Base-by-base conservation (phyloP, 306 rosid genomes). In the Rosa rugosa region DNA sequence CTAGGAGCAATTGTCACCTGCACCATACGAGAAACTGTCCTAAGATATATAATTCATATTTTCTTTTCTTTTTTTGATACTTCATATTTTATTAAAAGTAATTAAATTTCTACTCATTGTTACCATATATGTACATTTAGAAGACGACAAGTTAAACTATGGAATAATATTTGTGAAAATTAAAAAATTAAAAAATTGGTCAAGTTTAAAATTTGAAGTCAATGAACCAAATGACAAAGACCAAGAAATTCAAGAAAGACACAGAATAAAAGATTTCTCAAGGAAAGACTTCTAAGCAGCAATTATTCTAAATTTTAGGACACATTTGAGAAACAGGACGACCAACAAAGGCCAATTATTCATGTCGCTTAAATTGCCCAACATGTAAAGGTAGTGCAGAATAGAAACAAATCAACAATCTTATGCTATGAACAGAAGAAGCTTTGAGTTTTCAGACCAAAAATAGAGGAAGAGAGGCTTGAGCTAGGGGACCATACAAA, bases 1-100 rank as follows among this genome's bases (percentile, higher is more conserved):
- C 99, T 91, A 83, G 99, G 99, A 81, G 99, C 97, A 83, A 95
- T 92, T 63, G 99, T 95, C 79, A 95, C 88, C 99, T 95, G 85
- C 85, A 80, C 18, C 81, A 79, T 71, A 78, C 69, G 80, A 77
- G 62, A 84, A 60, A 84, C 72, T 23, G 69, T 84, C 25, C 27
- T 23, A 8, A 75, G 59, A 45, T 16, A 49, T 69, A 8, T 50
- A 66, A 36, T 42, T 27, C 22, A 16, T 53, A 53, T 10, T 74
- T 53, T 53, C 9, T 53, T 53, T 53, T 17, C n/a, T 0, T 59
- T 23, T 23, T 14, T 5, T 53, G 1, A 42, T 42, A 42, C 45
- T 7, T 5, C 5, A 54, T 20, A 54, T 54, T 17, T 20, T 54
- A 2, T 17, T 54, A n/a, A 57, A 51, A 51, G 7, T 16, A 50